Evolutionary conservation across 2,329 filamentous ascomycete species (phyloP).

Genomic region (Neodidymelliopsis sp.): DNA sequence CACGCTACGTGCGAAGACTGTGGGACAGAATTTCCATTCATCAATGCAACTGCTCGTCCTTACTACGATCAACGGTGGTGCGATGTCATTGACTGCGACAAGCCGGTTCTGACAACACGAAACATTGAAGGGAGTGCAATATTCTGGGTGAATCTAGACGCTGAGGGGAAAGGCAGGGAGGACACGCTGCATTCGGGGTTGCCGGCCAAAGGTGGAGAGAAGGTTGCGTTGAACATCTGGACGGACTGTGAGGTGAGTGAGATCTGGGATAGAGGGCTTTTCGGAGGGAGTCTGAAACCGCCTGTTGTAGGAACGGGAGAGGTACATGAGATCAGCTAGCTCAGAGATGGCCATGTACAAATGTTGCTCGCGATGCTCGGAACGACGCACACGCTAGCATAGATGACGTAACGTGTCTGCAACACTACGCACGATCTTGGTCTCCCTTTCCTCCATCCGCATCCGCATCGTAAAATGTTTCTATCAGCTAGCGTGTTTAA

Average conservation of each 20-base stretch:
- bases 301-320: neutral
- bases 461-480: no score
- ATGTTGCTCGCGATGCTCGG: no score
- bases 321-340: no score
- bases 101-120: neutral
- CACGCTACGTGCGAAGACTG: neutral
- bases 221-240: neutral
- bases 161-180: neutral
- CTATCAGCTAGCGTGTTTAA: no score
- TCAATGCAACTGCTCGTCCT: neutral
- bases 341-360: no score
- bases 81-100: slow-evolving; percentile 3
- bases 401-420: no score
- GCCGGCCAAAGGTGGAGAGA: neutral
- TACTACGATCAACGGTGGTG: slow-evolving; percentile 3
- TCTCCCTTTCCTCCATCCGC: no score
- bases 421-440: neutral
- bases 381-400: no score
- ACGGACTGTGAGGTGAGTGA: neutral
- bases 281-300: slow-evolving; percentile 1
- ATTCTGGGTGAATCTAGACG: neutral
- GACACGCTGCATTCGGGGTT: neutral
- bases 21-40: slow-evolving; percentile 1
- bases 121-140: neutral
- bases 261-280: neutral